Base-by-base conservation (phyloP, 148 eudicot genomes). In the Pharnaceum exiguum region DNA sequence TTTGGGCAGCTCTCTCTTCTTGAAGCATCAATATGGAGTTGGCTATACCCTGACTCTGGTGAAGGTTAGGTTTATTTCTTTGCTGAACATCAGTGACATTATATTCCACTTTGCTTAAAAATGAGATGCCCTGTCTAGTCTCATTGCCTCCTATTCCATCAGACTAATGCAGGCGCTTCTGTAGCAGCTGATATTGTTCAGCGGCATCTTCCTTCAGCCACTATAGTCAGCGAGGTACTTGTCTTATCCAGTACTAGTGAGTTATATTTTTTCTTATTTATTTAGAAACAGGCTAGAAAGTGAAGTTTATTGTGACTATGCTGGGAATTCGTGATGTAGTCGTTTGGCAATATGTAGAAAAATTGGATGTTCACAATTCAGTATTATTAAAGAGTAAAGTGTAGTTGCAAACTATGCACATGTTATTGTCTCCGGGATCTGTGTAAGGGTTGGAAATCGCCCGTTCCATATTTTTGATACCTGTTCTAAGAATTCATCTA, bases 31-130 rank as follows among this genome's bases (percentile, higher is more conserved):
- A 29, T 94, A 89, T 71, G 99, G 99, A 50, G 99, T 94, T 75
- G 99, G 99, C 52, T 94, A 94, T 66, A 94, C 99, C 71, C 99
- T 94, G 66, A 86, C 99, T 28, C 65, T 94, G 67, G 96, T 80
- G 72, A 94, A 94, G 95, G 98, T 91, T 30, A 65, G 75, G 26
- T 62, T 56, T 46, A 5, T 10, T 51, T 49, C 24, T 60, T 38
- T 54, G 11, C 36, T 13, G 17, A 25, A 37, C 13, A 19, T 30
- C 40, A 47, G 50, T 40, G 46, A 51, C 69, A 42, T 25, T 35
- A 16, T 28, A 5, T 31, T 43, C 13, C 51, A 17, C 26, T 62
- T 67, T 66, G 23, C 39, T 19, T 28, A 19, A 32, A 58, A 49
- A 51, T 32, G 38, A 47, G n/a, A 33, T 47, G 46, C 17, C 26